These are phyloP conservation scores for Pelargonium myrrhifolium DNA, from an alignment of 441 rosid genomes.

Conservation along the genomic window DNA sequence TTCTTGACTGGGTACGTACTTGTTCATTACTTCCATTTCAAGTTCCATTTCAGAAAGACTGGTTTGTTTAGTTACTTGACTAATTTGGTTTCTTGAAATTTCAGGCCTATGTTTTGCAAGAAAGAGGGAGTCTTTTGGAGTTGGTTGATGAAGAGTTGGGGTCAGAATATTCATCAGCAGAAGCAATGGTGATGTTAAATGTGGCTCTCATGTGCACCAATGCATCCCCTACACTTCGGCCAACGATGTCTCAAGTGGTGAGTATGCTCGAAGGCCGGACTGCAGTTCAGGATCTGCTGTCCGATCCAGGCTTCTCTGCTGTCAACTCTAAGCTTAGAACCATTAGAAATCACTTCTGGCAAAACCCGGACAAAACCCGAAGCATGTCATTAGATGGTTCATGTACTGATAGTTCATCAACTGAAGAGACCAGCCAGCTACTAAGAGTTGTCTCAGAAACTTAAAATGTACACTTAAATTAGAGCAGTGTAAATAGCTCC, in stretches of 20 bases:
- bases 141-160: slow-evolving; percentile 58
- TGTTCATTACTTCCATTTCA: not conserved
- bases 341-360: slow-evolving; percentile 80
- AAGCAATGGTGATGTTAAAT: slow-evolving; percentile 64
- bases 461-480: slow-evolving; percentile 4
- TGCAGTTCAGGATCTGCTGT: slow-evolving; percentile 60
- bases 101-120: slow-evolving; percentile 79
- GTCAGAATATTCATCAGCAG: slow-evolving; percentile 49
- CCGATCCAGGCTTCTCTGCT: slow-evolving; percentile 65
- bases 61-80: too few species aligned
- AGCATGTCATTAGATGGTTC: slow-evolving; percentile 39
- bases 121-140: slow-evolving; percentile 60
- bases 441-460: slow-evolving; percentile 26
- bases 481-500: too few species aligned
- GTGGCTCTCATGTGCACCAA: slow-evolving; percentile 74
- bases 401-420: slow-evolving; percentile 29
- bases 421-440: slow-evolving; percentile 32
- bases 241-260: slow-evolving; percentile 80
- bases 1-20: slow-evolving; percentile 67
- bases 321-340: slow-evolving; percentile 52
- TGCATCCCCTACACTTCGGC: slow-evolving; percentile 77
- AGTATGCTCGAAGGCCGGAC: slow-evolving; percentile 80
- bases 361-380: slow-evolving; percentile 45
- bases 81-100: not conserved
- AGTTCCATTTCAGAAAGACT: too few species aligned